phyloP scores from a whole-genome alignment of 148 eudicot species.

The Cornus florida region DNA sequence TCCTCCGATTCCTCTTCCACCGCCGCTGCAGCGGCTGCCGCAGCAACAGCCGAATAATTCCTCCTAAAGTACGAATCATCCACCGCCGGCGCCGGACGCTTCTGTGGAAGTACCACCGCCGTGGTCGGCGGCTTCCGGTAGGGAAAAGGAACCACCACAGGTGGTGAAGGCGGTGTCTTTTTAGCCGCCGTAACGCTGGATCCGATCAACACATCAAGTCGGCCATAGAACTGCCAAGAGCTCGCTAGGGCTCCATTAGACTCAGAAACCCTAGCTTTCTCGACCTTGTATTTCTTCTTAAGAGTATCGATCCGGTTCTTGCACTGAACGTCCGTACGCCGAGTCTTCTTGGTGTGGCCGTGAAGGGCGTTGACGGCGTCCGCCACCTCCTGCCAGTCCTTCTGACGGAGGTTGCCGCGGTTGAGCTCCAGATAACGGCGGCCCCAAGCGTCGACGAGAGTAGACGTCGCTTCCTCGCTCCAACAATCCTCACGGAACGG shows the following conservation, averaged over 20 bases:
- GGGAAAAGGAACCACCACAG: slow-evolving; percentile 50
- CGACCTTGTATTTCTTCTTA: slow-evolving; percentile 83
- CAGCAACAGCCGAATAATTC: slow-evolving; percentile 72
- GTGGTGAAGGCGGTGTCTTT: slow-evolving; percentile 43
- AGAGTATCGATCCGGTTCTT: slow-evolving; percentile 82
- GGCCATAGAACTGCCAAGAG: slow-evolving; percentile 56
- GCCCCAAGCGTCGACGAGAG: slow-evolving; percentile 77
- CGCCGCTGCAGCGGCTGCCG: slow-evolving; percentile 46
- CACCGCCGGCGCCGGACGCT: slow-evolving; percentile 39
- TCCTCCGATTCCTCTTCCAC: slow-evolving; percentile 37
- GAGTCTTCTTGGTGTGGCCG: slow-evolving; percentile 56
- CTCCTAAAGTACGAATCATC: slow-evolving; percentile 58
- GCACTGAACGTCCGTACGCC: slow-evolving; percentile 70
- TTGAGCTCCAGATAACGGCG: slow-evolving; percentile 65
- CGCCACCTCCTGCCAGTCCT: slow-evolving; percentile 83
- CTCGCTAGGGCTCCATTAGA: slow-evolving; percentile 33
- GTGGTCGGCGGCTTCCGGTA: slow-evolving; percentile 20
- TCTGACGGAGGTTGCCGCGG: slow-evolving; percentile 73
- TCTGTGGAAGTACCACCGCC: slow-evolving; percentile 52
- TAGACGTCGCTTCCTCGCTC: slow-evolving; percentile 75
- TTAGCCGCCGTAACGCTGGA: slow-evolving; percentile 23
- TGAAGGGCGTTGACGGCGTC: slow-evolving; percentile 61
- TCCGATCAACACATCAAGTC: slow-evolving; percentile 57
- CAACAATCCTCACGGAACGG: slow-evolving; percentile 75
- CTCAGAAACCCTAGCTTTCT: slow-evolving; percentile 64